Conservation (phyloP, 116 monocot genomes). For the Zostera marina region DNA sequence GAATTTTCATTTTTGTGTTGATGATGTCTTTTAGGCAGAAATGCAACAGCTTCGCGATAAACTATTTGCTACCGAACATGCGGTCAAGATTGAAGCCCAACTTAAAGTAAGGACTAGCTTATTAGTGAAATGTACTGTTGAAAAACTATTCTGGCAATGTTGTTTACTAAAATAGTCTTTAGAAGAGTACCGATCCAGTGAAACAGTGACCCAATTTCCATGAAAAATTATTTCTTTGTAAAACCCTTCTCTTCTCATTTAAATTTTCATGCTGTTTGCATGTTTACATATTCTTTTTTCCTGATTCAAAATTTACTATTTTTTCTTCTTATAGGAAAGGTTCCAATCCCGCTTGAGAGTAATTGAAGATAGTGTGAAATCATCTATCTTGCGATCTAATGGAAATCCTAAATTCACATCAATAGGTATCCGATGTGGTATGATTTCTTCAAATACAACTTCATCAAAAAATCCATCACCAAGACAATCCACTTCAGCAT, state of each 20-base stretch:
- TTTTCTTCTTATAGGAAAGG: conserved; percentile 38
- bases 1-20: background rate
- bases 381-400: conserved; percentile 17
- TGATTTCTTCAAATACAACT: conserved; percentile 6
- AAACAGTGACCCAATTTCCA: no score
- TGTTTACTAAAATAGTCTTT: no score
- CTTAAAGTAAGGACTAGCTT: conserved; percentile 39
- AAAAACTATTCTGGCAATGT: no score
- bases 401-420: conserved; percentile 32
- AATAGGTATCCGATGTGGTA: background rate
- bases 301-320: background rate
- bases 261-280: no score
- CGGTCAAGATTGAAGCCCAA: conserved; percentile 57
- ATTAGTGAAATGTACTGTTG: no score
- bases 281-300: background rate
- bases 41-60: conserved; percentile 87
- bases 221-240: no score
- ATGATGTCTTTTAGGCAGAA: conserved; percentile 41
- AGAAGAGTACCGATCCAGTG: no score
- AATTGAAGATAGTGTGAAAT: conserved; percentile 62
- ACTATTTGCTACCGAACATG: conserved; percentile 41
- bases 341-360: conserved; percentile 56
- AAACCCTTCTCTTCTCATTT: no score
- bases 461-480: conserved; percentile 21
- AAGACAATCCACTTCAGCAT: conserved; percentile 17